Conservation (phyloP, 2,329 filamentous ascomycete species). For the Ascochyta koolunga region DNA sequence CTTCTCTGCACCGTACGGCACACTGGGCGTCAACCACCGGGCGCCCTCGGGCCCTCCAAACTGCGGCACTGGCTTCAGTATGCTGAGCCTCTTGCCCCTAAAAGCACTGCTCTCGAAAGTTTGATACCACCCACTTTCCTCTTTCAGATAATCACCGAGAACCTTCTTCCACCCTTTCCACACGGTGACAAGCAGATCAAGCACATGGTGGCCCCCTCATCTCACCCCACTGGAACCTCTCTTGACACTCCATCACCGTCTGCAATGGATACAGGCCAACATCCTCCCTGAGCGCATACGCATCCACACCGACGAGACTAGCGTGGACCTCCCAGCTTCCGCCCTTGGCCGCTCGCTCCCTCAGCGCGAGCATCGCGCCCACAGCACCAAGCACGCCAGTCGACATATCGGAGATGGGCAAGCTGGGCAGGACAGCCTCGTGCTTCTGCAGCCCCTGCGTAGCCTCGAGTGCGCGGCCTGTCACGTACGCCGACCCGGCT, state of each 20-base stretch:
- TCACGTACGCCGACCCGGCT: slow-evolving; percentile 48
- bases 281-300: slow-evolving; percentile 38
- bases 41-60: slow-evolving; percentile 16
- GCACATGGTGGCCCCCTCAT: slow-evolving; percentile 42
- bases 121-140: slow-evolving; percentile 30
- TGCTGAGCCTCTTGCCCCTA: slow-evolving; percentile 31
- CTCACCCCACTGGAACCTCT: slow-evolving; percentile 32
- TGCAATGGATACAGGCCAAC: slow-evolving; percentile 43
- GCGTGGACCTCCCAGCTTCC: slow-evolving; percentile 26
- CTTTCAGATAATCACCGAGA: slow-evolving; percentile 20
- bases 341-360: slow-evolving; percentile 28
- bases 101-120: slow-evolving; percentile 26
- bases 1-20: slow-evolving; percentile 22
- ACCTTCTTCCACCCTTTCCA: slow-evolving; percentile 37
- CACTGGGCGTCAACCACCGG: slow-evolving; percentile 19
- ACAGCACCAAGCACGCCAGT: slow-evolving; percentile 35
- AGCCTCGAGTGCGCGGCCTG: slow-evolving; percentile 40
- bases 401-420: slow-evolving; percentile 40
- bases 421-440: slow-evolving; percentile 30
- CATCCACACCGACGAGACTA: slow-evolving; percentile 40
- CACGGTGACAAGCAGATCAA: slow-evolving; percentile 35
- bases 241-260: slow-evolving; percentile 31
- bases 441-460: slow-evolving; percentile 31
- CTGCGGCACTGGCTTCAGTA: slow-evolving; percentile 33
- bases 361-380: slow-evolving; percentile 33